These are phyloP conservation scores for Fonsecaea multimorphosa DNA, from an alignment of 2,329 filamentous ascomycete species.

Conservation along the genomic window DNA sequence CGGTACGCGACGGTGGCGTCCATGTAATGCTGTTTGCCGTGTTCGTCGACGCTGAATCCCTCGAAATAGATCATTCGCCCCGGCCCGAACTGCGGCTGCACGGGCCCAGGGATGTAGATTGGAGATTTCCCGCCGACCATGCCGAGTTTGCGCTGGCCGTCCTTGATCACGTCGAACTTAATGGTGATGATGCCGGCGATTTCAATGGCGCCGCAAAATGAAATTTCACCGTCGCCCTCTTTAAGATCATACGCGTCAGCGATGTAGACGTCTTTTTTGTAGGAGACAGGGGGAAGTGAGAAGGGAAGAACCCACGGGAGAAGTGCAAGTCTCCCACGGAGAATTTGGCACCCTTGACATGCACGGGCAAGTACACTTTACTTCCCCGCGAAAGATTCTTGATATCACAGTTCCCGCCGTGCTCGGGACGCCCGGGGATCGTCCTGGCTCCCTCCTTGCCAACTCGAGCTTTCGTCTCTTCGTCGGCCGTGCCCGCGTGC, in stretches of 20 bases:
- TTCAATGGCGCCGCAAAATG: slow-evolving; percentile 87
- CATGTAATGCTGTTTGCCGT: slow-evolving; percentile 87
- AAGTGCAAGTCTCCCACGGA: slow-evolving; percentile 89
- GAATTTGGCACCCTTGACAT: slow-evolving; percentile 85
- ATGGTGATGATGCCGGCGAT: slow-evolving; percentile 92
- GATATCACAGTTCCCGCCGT: slow-evolving; percentile 91
- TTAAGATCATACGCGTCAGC: slow-evolving; percentile 39
- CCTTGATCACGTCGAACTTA: slow-evolving; percentile 86
- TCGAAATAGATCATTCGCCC: slow-evolving; percentile 78
- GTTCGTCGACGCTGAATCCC: slow-evolving; percentile 85
- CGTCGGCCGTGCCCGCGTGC: slow-evolving; percentile 71
- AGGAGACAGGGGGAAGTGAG: not conserved
- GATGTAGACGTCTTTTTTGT: no score
- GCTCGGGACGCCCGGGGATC: slow-evolving; percentile 81
- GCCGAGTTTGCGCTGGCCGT: slow-evolving; percentile 73
- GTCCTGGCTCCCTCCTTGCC: slow-evolving; percentile 81
- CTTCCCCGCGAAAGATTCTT: slow-evolving; percentile 81
- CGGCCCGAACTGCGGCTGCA: slow-evolving; percentile 85
- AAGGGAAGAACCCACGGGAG: slow-evolving; percentile 59
- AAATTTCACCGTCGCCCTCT: slow-evolving; percentile 90
- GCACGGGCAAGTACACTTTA: slow-evolving; percentile 86
- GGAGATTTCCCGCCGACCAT: slow-evolving; percentile 70
- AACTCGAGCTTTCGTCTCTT: slow-evolving; percentile 67
- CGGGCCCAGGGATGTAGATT: slow-evolving; percentile 83
- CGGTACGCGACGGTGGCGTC: slow-evolving; percentile 86